phyloP scores from a whole-genome alignment of 306 rosid species.

The Pyrus bretschneideri region DNA sequence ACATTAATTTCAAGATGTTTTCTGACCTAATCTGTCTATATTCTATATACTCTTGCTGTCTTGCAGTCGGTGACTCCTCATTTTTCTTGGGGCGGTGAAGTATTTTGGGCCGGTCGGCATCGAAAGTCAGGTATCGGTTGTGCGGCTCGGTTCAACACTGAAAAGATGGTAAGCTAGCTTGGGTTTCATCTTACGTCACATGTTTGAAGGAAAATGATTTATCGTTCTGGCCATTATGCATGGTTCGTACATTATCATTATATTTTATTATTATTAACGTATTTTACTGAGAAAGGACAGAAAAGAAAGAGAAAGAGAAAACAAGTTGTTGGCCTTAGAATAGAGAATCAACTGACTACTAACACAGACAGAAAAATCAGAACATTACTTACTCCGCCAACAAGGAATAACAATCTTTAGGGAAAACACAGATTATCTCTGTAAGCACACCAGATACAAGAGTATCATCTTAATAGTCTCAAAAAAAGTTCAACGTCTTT shows the following conservation, averaged over 20 bases:
- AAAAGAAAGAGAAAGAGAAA: background rate
- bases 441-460: background rate
- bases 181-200: background rate
- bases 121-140: slow-evolving; percentile 81
- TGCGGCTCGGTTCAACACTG: slow-evolving; percentile 84
- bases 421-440: background rate
- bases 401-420: background rate
- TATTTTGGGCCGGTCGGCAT: slow-evolving; percentile 98
- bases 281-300: background rate
- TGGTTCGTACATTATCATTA: no score
- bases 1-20: no score
- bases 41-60: slow-evolving; percentile 28
- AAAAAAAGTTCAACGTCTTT: background rate
- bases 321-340: no score
- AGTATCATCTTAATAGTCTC: background rate
- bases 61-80: slow-evolving; percentile 70
- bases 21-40: background rate
- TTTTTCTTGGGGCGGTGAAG: slow-evolving; percentile 85
- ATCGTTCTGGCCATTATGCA: background rate
- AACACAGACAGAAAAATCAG: background rate
- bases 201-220: background rate
- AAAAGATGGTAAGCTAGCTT: slow-evolving; percentile 57
- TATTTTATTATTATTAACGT: background rate
- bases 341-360: no score
- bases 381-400: background rate